Evolutionary conservation across 2,329 filamentous ascomycete species (phyloP).

Genomic region (Chaetomium strumarium): DNA sequence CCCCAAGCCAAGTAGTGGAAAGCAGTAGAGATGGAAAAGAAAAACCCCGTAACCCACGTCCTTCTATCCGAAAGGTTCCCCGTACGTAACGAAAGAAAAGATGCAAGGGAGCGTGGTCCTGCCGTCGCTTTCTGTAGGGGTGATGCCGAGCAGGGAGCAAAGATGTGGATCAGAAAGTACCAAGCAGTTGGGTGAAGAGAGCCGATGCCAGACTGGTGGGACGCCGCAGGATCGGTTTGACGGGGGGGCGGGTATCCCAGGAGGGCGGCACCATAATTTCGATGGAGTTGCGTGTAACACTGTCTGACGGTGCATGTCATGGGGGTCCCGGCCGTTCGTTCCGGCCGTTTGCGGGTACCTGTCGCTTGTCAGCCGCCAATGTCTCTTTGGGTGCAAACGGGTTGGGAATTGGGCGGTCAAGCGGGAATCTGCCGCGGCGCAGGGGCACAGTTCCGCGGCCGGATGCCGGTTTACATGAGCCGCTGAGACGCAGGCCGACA

Average conservation of each 20-base stretch:
- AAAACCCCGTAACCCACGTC: not conserved
- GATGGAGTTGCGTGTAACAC: not conserved
- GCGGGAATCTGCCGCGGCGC: not conserved
- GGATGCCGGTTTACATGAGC: constrained; percentile 6
- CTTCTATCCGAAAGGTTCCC: constrained; percentile 5
- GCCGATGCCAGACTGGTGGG: constrained; percentile 4
- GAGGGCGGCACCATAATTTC: too few relatives aligned
- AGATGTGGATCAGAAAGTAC: constrained; percentile 3
- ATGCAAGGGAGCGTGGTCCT: constrained; percentile 3
- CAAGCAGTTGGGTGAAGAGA: constrained; percentile 8
- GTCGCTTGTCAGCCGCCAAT: constrained; percentile 10
- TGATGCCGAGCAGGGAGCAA: not conserved
- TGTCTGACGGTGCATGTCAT: not conserved
- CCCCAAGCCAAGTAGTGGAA: constrained; percentile 5
- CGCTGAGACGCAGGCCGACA: not conserved
- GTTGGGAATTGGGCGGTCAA: not conserved
- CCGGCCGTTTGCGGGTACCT: constrained; percentile 4
- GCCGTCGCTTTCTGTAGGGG: not conserved
- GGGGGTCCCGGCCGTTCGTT: constrained; percentile 8
- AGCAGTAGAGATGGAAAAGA: not conserved
- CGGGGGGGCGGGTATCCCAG: constrained; percentile 6
- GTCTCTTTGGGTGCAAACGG: not conserved
- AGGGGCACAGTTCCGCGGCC: not conserved
- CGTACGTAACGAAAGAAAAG: not conserved
- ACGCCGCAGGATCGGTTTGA: constrained; percentile 12